phyloP scores from a whole-genome alignment of 2,329 filamentous ascomycete species.

The Camillea tinctor region DNA sequence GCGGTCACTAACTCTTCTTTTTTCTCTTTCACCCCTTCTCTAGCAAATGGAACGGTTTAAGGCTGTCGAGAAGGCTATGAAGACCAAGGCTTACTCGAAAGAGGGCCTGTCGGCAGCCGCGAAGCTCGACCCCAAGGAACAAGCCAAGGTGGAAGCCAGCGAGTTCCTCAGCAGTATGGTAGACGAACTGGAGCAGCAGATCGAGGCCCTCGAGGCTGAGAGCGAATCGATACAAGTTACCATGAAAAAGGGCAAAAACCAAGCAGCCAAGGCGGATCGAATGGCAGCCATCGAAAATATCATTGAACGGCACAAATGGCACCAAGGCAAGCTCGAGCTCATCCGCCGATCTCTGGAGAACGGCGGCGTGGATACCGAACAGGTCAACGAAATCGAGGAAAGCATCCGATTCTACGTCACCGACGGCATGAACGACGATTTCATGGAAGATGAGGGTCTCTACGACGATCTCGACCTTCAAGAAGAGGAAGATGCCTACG shows the following conservation, averaged over 20 bases:
- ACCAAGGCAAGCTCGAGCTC: conserved; percentile 88
- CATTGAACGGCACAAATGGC: conserved; percentile 95
- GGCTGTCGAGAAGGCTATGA: conserved; percentile 99
- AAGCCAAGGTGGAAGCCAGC: conserved; percentile 84
- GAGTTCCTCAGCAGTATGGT: conserved; percentile 86
- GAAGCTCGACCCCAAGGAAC: conserved; percentile 95
- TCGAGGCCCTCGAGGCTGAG: conserved; percentile 90
- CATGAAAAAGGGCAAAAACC: conserved; percentile 93
- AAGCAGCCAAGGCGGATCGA: conserved; percentile 77
- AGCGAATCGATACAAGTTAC: conserved; percentile 81
- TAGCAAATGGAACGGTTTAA: conserved; percentile 99
- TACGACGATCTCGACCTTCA: conserved; percentile 93
- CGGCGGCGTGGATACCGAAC: conserved; percentile 80
- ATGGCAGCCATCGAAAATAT: conserved; percentile 80
- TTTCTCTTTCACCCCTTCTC: conserved; percentile 14
- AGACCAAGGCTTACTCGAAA: conserved; percentile 99
- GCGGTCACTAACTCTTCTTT: conserved; percentile 10
- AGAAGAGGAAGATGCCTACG: conserved; percentile 86
- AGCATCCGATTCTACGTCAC: conserved; percentile 94
- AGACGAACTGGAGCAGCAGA: conserved; percentile 89
- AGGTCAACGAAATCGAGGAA: conserved; percentile 86
- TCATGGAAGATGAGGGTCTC: conserved; percentile 88
- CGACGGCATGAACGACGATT: conserved; percentile 84
- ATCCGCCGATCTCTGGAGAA: conserved; percentile 90
- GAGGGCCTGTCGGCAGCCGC: conserved; percentile 89